A percentile compares a stretch with the other conserved stretches of the same genome.
phyloP scores from a whole-genome alignment of 768 basidiomycete species.

The Tremella yokohamensis region DNA sequence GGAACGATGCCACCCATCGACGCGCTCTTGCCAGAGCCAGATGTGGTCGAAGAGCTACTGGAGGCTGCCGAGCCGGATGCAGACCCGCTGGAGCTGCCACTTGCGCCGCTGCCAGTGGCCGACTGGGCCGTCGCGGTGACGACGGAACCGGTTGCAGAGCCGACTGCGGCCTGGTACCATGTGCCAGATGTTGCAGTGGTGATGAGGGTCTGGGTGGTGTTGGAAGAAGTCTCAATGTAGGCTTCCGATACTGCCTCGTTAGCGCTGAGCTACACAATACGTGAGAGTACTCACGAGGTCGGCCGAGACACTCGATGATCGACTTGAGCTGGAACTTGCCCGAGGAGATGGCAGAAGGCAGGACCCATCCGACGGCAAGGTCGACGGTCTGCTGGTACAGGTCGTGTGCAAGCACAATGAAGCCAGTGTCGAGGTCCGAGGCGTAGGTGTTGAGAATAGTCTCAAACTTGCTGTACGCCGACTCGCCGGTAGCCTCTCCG shows the following conservation, averaged over 20 bases:
- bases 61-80: slow-evolving; percentile 4
- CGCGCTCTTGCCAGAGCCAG: slow-evolving; percentile 2
- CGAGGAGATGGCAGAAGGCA: slow-evolving; percentile 69
- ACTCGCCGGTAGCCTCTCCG: slow-evolving; percentile 61
- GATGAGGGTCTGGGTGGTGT: slow-evolving; percentile 51
- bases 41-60: slow-evolving; percentile 1
- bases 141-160: slow-evolving; percentile 28
- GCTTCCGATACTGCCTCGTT: slow-evolving; percentile 56
- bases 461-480: slow-evolving; percentile 66
- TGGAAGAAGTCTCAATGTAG: slow-evolving; percentile 79
- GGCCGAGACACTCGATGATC: slow-evolving; percentile 65
- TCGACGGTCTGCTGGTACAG: slow-evolving; percentile 80
- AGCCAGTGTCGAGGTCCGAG: slow-evolving; percentile 63
- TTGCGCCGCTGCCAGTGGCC: slow-evolving; percentile 7
- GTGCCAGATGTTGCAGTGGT: slow-evolving; percentile 29
- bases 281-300: slow-evolving; percentile 23
- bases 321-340: slow-evolving; percentile 72
- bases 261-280: slow-evolving; percentile 3
- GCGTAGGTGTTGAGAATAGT: slow-evolving; percentile 64
- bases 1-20: neutral
- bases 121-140: slow-evolving; percentile 13
- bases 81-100: neutral
- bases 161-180: slow-evolving; percentile 39
- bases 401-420: slow-evolving; percentile 80
- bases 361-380: slow-evolving; percentile 78